Evolutionary conservation across 2,329 filamentous ascomycete genomes (phyloP).

Genomic region (Alternaria longipes): DNA sequence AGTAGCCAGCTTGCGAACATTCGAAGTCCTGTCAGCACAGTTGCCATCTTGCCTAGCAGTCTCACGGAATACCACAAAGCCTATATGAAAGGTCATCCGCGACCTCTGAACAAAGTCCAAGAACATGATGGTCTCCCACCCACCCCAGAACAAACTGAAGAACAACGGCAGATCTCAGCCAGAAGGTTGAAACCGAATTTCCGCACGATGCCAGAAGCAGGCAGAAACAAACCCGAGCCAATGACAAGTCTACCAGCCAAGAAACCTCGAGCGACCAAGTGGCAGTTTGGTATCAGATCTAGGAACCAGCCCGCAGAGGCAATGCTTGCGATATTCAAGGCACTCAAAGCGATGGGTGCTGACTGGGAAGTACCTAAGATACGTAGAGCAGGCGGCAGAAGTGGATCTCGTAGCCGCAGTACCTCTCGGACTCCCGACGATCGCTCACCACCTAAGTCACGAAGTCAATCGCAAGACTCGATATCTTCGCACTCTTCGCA

Average conservation of each 20-base stretch:
- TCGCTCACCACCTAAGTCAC: constrained; percentile 47
- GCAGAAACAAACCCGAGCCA: constrained; percentile 61
- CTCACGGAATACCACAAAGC: constrained; percentile 90
- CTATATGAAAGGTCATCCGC: constrained; percentile 76
- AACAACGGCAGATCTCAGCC: constrained; percentile 81
- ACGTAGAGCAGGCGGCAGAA: constrained; percentile 54
- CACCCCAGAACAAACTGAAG: constrained; percentile 52
- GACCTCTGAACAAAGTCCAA: constrained; percentile 34
- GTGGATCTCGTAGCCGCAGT: constrained; percentile 44
- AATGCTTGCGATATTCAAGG: constrained; percentile 93
- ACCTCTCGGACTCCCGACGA: constrained; percentile 37
- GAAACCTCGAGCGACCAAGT: constrained; percentile 83
- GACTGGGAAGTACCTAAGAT: constrained; percentile 75
- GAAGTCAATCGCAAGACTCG: constrained; percentile 41
- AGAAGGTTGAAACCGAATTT: constrained; percentile 87
- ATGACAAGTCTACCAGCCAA: constrained; percentile 68
- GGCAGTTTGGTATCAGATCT: constrained; percentile 97
- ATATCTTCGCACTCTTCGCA: constrained; percentile 44
- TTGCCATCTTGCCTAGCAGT: constrained; percentile 90
- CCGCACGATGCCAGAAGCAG: constrained; percentile 70
- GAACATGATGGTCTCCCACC: constrained; percentile 52
- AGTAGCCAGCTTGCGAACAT: constrained; percentile 50
- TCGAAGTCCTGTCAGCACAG: constrained; percentile 71
- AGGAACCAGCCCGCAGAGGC: constrained; percentile 94
- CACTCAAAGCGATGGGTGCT: constrained; percentile 84